Base-by-base conservation (phyloP, 768 basidiomycete species). In the Pleurotus cornucopiae region DNA sequence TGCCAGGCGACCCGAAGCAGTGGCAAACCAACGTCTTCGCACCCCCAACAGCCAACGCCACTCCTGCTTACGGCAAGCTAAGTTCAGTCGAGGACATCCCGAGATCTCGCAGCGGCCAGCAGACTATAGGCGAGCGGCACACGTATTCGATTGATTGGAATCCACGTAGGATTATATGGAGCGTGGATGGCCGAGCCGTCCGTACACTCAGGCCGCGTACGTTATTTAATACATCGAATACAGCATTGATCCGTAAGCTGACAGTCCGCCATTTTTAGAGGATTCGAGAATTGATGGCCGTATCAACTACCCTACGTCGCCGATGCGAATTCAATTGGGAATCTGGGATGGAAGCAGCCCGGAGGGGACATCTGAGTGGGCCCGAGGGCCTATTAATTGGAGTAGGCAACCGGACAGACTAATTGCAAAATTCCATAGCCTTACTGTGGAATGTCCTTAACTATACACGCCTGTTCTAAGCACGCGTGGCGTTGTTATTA, bases 301-400 rank as follows among this genome's bases (percentile, higher is more conserved):
- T 6, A 44, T 60, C 14, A 75, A 72, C 55, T 78, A 67, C 58
- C 76, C 76, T 6, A 62, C 69, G 2, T 71, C 73, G 49, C 61
- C 68, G 5, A 55, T 67, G 23, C 73, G 75, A 6, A 48, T 77
- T 0, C 75, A 76, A 54, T 62, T 78, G 6, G 77, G 76, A 2
- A 77, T 78, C 55, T 78, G 77, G 76, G 76, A 78, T 56, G 75
- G 74, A 4, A 76, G 75, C 49, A 64, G 62, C 14, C 72, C 73
- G 3, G 60, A 60, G 6, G 76, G 76, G 1, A 79, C 77, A 4
- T 65, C 73, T 5, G 67, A 65, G 47, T 78, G 77, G 77, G 77
- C 73, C 23, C 63, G 60, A 21, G 77, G 77, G 21, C 77, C 76
- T 12, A 70, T 78, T 26, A 60, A 76, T 46, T 77, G 76, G 76